These are phyloP conservation scores for Alternaria metachromatica DNA, from an alignment of 2,329 filamentous ascomycete genomes.

Conservation along the genomic window DNA sequence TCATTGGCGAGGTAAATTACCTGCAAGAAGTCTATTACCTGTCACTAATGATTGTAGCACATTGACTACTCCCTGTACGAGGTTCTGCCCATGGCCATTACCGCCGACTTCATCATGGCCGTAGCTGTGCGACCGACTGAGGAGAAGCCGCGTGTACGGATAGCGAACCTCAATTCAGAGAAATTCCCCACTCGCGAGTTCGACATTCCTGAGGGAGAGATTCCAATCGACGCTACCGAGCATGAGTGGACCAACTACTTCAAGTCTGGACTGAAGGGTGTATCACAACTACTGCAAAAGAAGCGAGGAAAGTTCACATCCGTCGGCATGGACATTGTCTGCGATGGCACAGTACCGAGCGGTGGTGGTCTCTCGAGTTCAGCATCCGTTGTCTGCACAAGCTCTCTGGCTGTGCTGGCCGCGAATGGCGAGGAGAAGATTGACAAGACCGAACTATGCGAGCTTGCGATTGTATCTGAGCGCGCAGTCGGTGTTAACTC, in stretches of 20 bases:
- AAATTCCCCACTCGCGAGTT: conserved; percentile 82
- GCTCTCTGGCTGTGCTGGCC: conserved; percentile 83
- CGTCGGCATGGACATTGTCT: conserved; percentile 82
- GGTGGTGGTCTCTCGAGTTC: conserved; percentile 93
- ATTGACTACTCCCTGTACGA: conserved; percentile 98
- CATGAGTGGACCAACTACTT: conserved; percentile 99
- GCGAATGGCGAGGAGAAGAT: conserved; percentile 81
- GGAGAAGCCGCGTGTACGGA: conserved; percentile 68
- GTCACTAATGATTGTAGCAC: conserved; percentile 61
- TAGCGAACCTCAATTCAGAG: conserved; percentile 77
- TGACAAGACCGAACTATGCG: conserved; percentile 89
- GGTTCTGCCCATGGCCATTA: conserved; percentile 94
- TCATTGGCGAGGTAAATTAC: conserved; percentile 77
- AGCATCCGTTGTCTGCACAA: conserved; percentile 90
- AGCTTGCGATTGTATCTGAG: conserved; percentile 93
- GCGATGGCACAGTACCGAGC: conserved; percentile 90
- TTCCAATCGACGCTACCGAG: conserved; percentile 76
- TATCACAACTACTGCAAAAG: conserved; percentile 74
- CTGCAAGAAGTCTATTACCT: neutral
- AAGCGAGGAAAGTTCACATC: conserved; percentile 72
- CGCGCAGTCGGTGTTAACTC: conserved; percentile 95
- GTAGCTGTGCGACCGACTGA: conserved; percentile 66
- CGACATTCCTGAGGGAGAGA: conserved; percentile 66
- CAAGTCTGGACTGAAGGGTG: conserved; percentile 86
- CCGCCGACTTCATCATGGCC: conserved; percentile 87